Evolutionary conservation across 306 rosid species (phyloP).

Genomic region (Hylodesmum podocarpum): DNA sequence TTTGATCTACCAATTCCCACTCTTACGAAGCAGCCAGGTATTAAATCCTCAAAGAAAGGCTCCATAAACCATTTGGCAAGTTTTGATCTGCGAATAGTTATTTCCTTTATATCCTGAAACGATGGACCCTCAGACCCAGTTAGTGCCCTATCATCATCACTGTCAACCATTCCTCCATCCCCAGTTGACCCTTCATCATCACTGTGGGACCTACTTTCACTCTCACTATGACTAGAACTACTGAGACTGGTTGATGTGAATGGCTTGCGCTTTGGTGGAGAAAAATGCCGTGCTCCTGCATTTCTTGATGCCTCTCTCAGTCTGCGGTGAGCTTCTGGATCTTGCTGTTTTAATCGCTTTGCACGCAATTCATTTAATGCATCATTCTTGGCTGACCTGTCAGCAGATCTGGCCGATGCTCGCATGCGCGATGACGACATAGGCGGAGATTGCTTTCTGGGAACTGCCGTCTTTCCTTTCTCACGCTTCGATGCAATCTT

Average conservation of each 20-base stretch:
- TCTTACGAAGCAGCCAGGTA: slow-evolving; percentile 89
- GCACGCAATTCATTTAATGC: slow-evolving; percentile 88
- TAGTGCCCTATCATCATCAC: slow-evolving; percentile 71
- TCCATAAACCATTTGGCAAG: slow-evolving; percentile 89
- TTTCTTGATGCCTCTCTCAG: slow-evolving; percentile 67
- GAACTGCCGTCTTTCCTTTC: slow-evolving; percentile 56
- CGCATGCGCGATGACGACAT: slow-evolving; percentile 74
- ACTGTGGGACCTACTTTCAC: slow-evolving; percentile 76
- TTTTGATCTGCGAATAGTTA: slow-evolving; percentile 79
- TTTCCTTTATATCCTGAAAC: slow-evolving; percentile 74
- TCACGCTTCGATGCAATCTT: slow-evolving; percentile 74
- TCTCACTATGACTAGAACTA: slow-evolving; percentile 89
- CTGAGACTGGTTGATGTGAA: slow-evolving; percentile 62
- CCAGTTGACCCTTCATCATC: slow-evolving; percentile 89
- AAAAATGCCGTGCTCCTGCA: slow-evolving; percentile 48
- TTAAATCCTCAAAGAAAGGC: slow-evolving; percentile 88
- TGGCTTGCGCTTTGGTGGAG: slow-evolving; percentile 62
- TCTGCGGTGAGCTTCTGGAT: slow-evolving; percentile 79
- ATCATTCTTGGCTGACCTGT: slow-evolving; percentile 84
- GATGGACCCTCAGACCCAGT: slow-evolving; percentile 56
- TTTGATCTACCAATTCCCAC: slow-evolving; percentile 88
- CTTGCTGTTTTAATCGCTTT: slow-evolving; percentile 86
- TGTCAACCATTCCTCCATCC: slow-evolving; percentile 77
- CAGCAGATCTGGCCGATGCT: slow-evolving; percentile 78
- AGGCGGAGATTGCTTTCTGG: slow-evolving; percentile 76